A percentile compares a stretch with the other conserved stretches of the same genome.
phyloP scores from a whole-genome alignment of 768 basidiomycete species.

The Leccinum uliginosum region DNA sequence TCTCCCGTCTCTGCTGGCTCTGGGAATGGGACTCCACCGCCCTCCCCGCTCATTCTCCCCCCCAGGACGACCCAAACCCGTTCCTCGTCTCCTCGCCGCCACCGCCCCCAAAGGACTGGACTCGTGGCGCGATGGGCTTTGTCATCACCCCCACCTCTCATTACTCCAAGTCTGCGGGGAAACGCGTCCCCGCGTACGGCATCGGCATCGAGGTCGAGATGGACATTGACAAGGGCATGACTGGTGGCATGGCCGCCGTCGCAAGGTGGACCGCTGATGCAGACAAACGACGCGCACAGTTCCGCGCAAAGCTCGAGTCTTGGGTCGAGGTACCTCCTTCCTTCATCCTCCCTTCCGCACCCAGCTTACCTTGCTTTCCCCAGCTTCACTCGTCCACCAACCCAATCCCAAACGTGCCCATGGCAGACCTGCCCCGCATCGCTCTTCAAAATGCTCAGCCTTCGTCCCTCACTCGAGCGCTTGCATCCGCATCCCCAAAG shows the following conservation, averaged over 20 bases:
- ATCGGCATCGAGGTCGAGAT: constrained; percentile 86
- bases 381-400: constrained; percentile 48
- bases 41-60: constrained; percentile 24
- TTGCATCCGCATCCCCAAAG: constrained; percentile 75
- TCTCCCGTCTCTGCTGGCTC: constrained; percentile 77
- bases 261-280: constrained; percentile 79
- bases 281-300: constrained; percentile 55
- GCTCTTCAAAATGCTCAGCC: constrained; percentile 43
- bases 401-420: constrained; percentile 55
- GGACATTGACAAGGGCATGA: constrained; percentile 77
- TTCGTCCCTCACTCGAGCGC: constrained; percentile 63
- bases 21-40: constrained; percentile 80
- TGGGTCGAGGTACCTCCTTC: constrained; percentile 54
- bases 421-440: constrained; percentile 63
- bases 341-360: not conserved
- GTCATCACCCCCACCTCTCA: constrained; percentile 70
- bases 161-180: constrained; percentile 58
- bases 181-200: constrained; percentile 76
- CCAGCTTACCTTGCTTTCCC: constrained; percentile 10
- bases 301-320: constrained; percentile 53
- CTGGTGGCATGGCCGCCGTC: constrained; percentile 82
- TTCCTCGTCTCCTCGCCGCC: constrained; percentile 50
- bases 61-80: constrained; percentile 62
- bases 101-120: constrained; percentile 59
- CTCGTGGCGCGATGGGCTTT: constrained; percentile 75